phyloP scores from a whole-genome alignment of 352 stramenopile genomes.

The Phytopythium litorale region DNA sequence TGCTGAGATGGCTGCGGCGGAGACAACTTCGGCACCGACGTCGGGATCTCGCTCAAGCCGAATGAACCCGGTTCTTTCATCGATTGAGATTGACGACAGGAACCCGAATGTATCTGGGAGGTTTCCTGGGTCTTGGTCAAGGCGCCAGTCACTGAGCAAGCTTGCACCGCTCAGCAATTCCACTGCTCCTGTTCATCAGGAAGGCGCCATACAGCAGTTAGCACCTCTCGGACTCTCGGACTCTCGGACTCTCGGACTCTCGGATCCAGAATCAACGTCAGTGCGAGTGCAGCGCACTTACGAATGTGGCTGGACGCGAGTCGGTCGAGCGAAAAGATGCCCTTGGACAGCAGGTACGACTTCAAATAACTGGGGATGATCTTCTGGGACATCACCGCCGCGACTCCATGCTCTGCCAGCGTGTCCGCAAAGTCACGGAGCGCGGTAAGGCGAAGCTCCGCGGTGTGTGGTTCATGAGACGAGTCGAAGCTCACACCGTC shows the following conservation, averaged over 20 bases:
- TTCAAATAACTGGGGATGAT: conserved; percentile 48
- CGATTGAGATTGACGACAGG: conserved; percentile 32
- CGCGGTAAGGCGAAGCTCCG: conserved; percentile 22
- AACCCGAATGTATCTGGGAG: conserved; percentile 25
- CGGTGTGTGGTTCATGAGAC: conserved; percentile 1
- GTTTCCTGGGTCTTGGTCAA: conserved; percentile 11
- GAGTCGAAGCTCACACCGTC: conserved; percentile 6
- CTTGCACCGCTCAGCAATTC: conserved; percentile 46
- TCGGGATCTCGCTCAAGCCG: conserved; percentile 18
- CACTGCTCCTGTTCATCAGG: conserved; percentile 23
- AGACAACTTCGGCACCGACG: not conserved
- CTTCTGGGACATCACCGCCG: conserved; percentile 52
- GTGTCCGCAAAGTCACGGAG: conserved; percentile 28
- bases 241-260: too few species aligned
- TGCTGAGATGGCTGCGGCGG: not conserved
- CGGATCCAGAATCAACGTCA: not conserved
- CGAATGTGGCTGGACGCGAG: conserved; percentile 47
- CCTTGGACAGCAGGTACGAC: conserved; percentile 26
- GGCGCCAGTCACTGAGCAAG: conserved; percentile 41
- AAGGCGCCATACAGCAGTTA: conserved; percentile 1
- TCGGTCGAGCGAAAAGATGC: conserved; percentile 45
- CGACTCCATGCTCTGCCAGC: conserved; percentile 25
- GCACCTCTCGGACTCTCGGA: not conserved
- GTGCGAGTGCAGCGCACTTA: conserved; percentile 16
- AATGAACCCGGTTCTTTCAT: conserved; percentile 29